These are phyloP conservation scores for Colletotrichum endophyticum DNA, from an alignment of 2,329 filamentous ascomycete genomes.

Conservation along the genomic window DNA sequence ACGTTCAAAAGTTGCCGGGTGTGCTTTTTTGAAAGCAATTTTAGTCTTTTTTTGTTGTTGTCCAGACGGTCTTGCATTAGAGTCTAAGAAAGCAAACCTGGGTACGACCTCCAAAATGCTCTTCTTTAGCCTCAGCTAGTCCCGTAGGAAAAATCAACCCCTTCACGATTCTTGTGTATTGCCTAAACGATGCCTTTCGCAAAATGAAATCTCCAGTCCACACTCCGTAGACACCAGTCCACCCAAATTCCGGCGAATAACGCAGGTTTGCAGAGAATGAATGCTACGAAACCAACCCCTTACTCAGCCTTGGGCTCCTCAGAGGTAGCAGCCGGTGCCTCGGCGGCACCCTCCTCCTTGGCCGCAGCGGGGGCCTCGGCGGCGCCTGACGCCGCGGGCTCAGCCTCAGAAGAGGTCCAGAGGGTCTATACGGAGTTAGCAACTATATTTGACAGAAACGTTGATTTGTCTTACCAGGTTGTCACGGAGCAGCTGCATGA, in stretches of 20 bases:
- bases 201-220: constrained; percentile 62
- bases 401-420: constrained; percentile 98
- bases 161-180: constrained; percentile 43
- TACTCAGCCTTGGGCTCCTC: constrained; percentile 77
- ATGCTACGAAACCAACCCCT: constrained; percentile 26
- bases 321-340: constrained; percentile 42
- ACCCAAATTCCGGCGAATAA: constrained; percentile 49
- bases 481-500: constrained; percentile 98
- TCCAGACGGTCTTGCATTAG: constrained; percentile 62
- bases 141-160: constrained; percentile 41
- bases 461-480: constrained; percentile 73
- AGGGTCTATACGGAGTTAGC: constrained; percentile 72
- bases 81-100: constrained; percentile 59
- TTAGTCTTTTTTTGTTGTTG: constrained; percentile 58
- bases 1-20: background rate
- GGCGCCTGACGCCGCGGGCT: constrained; percentile 67
- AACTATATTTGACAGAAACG: background rate
- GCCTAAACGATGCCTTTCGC: constrained; percentile 52
- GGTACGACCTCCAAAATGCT: constrained; percentile 53
- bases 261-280: constrained; percentile 35
- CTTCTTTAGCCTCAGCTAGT: constrained; percentile 45
- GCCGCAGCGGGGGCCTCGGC: constrained; percentile 61
- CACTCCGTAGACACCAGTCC: constrained; percentile 69
- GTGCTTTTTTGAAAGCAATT: constrained; percentile 43
- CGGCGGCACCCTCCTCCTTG: constrained; percentile 18